Evolutionary conservation across 2,329 filamentous ascomycete genomes (phyloP).

Genomic region (Fusarium sambucinum): DNA sequence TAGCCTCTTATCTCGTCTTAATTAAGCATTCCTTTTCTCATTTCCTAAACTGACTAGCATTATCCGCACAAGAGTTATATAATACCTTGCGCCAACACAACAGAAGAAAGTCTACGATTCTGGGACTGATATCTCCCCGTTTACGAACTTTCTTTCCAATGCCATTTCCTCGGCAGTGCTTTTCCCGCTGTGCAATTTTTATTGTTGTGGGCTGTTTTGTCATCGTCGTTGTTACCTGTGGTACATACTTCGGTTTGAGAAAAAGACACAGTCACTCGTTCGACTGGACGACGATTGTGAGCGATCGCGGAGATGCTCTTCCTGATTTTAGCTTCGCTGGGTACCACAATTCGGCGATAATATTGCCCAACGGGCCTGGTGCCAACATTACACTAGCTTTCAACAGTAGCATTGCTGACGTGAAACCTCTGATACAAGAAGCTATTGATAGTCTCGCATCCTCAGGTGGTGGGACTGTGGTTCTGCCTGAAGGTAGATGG

Average conservation of each 20-base stretch:
- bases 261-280: conserved; percentile 10
- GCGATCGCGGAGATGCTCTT: conserved; percentile 22
- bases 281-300: conserved; percentile 31
- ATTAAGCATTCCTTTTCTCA: not conserved
- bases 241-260: conserved; percentile 18
- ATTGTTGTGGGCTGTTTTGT: conserved; percentile 9
- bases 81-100: not conserved
- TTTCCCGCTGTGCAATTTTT: conserved; percentile 13
- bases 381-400: conserved; percentile 1
- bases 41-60: too few relatives aligned
- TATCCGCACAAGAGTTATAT: conserved; percentile 6
- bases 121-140: not conserved
- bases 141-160: not conserved
- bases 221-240: conserved; percentile 3
- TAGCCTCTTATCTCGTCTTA: not conserved
- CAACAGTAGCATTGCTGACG: conserved; percentile 7
- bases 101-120: not conserved
- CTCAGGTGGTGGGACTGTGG: conserved; percentile 31
- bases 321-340: conserved; percentile 44
- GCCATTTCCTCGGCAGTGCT: conserved; percentile 24
- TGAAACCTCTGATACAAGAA: conserved; percentile 22
- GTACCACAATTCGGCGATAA: conserved; percentile 34
- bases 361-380: conserved; percentile 3
- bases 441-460: conserved; percentile 27
- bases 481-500: conserved; percentile 24